These are phyloP conservation scores for Pyrus betulifolia DNA, from an alignment of 306 rosid genomes.

Conservation along the genomic window DNA sequence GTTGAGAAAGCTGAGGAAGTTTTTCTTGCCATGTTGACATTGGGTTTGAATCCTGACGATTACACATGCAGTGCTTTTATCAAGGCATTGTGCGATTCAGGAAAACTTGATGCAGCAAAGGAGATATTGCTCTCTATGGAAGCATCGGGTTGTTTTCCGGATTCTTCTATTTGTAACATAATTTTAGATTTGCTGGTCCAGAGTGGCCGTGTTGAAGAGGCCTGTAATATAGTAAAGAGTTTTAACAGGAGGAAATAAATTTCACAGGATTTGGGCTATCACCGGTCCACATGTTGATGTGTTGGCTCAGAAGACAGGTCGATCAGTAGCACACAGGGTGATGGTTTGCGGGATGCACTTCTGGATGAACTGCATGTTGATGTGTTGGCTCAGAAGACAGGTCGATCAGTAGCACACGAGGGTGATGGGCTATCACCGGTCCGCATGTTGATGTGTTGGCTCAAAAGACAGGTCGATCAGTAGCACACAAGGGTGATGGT, in stretches of 20 bases:
- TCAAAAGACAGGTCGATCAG: neutral
- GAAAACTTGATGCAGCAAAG: constrained; percentile 63
- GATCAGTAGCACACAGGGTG: neutral
- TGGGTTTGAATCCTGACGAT: constrained; percentile 59
- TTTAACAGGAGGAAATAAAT: constrained; percentile 30
- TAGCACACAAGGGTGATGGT: neutral
- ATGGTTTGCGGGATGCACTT: neutral
- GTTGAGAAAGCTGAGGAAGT: constrained; percentile 57
- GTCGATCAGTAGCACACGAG: neutral
- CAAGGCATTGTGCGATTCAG: constrained; percentile 40
- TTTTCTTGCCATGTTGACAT: constrained; percentile 43
- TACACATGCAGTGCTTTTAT: constrained; percentile 59
- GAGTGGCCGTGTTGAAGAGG: constrained; percentile 35
- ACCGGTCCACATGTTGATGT: neutral
- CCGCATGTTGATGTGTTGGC: neutral
- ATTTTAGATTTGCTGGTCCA: constrained; percentile 37
- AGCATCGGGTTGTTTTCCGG: constrained; percentile 50
- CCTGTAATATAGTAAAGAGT: constrained; percentile 37
- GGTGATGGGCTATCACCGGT: neutral
- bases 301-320: neutral
- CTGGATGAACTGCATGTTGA: neutral
- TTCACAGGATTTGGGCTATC: constrained; percentile 4
- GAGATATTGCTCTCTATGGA: constrained; percentile 63
- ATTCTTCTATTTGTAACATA: constrained; percentile 47
- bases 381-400: neutral